Percentiles rank a stretch among this genome's conserved stretches.
Conservation (phyloP, 2,329 filamentous ascomycete genomes). For the Blastomyces silverae region DNA sequence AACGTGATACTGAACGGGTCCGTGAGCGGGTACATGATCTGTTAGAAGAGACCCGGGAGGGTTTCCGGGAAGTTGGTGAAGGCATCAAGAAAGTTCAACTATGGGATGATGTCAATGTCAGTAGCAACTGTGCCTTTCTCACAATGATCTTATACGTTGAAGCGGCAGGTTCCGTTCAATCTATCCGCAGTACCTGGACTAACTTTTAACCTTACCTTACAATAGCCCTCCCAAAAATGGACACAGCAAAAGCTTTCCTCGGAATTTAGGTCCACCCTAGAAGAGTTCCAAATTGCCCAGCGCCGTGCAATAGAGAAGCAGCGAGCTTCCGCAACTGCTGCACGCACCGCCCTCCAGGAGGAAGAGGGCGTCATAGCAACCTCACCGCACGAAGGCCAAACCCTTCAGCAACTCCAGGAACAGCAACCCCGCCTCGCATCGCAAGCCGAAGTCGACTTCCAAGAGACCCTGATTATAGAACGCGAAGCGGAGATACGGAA, state of each 20-base stretch:
- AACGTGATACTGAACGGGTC: slow-evolving; percentile 82
- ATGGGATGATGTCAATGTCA: slow-evolving; percentile 76
- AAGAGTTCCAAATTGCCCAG: slow-evolving; percentile 90
- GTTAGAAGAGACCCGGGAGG: slow-evolving; percentile 75
- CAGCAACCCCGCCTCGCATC: slow-evolving; percentile 74
- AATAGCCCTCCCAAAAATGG: slow-evolving; percentile 86
- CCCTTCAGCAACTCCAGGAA: slow-evolving; percentile 66
- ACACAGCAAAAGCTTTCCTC: slow-evolving; percentile 90
- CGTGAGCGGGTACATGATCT: slow-evolving; percentile 83
- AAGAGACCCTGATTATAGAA: slow-evolving; percentile 90
- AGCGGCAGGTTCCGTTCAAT: neutral
- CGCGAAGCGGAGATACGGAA: slow-evolving; percentile 95
- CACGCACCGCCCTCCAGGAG: slow-evolving; percentile 69
- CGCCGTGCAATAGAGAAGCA: slow-evolving; percentile 86
- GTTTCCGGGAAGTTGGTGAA: slow-evolving; percentile 88
- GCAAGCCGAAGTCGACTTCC: slow-evolving; percentile 95
- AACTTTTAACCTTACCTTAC: neutral
- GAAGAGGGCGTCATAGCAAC: slow-evolving; percentile 31
- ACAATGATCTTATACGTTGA: neutral
- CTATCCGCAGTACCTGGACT: neutral
- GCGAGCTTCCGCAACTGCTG: slow-evolving; percentile 74
- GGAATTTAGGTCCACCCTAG: slow-evolving; percentile 81
- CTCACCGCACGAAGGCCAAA: slow-evolving; percentile 43
- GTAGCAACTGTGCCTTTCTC: slow-evolving; percentile 24
- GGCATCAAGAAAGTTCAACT: slow-evolving; percentile 85